These are phyloP conservation scores for Hibiscus tridactylites DNA, from an alignment of 345 rosid species.

Conservation along the genomic window DNA sequence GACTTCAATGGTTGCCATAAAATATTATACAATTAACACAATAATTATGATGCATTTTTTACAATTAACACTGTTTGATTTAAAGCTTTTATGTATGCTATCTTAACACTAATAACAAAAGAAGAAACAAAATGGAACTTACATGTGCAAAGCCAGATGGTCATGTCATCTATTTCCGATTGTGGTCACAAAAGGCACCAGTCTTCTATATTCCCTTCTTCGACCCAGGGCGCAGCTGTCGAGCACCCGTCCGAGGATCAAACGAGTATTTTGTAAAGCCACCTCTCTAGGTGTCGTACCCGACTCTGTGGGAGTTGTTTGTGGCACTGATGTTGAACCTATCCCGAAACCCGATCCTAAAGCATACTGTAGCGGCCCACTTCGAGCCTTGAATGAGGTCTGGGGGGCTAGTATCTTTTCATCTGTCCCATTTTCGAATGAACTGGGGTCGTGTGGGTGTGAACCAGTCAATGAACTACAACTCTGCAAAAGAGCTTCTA, in stretches of 20 bases:
- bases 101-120: background rate
- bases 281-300: conserved; percentile 67
- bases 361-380: conserved; percentile 80
- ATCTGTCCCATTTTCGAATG: conserved; percentile 57
- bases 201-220: conserved; percentile 38
- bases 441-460: conserved; percentile 53
- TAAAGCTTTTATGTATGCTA: background rate
- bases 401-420: conserved; percentile 71
- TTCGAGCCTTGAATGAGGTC: conserved; percentile 83
- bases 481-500: conserved; percentile 94
- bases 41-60: background rate
- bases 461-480: conserved; percentile 77
- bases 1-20: background rate
- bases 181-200: conserved; percentile 81
- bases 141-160: background rate
- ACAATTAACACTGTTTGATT: background rate
- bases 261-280: conserved; percentile 28
- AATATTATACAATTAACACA: background rate
- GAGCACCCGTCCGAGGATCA: background rate
- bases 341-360: conserved; percentile 35
- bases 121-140: background rate
- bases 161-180: conserved; percentile 40
- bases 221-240: background rate
- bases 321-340: conserved; percentile 34
- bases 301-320: conserved; percentile 35